A percentile compares a stretch with the other conserved stretches of the same genome.
Conservation (phyloP, 2,329 filamentous ascomycete species). For the Thelonectria discophora region DNA sequence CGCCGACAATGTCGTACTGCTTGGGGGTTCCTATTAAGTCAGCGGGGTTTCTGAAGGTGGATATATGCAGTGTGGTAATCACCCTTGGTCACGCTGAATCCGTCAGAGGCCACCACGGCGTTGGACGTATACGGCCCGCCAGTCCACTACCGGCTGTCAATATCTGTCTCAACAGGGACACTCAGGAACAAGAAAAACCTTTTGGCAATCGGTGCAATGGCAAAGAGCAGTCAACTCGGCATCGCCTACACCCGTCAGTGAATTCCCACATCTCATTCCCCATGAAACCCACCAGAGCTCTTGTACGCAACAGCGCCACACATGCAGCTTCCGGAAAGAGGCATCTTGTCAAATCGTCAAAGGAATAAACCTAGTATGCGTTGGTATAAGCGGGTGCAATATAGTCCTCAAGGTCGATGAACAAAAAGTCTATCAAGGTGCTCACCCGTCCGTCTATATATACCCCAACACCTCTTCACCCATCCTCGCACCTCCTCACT, state of each 20-base stretch:
- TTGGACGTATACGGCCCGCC: conserved; percentile 65
- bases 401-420: background rate
- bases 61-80: background rate
- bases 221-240: conserved; percentile 57
- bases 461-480: background rate
- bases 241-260: conserved; percentile 46
- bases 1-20: conserved; percentile 56
- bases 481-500: background rate
- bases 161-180: background rate
- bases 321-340: conserved; percentile 48
- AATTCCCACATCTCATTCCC: background rate
- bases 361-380: background rate
- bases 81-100: conserved; percentile 61
- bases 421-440: conserved; percentile 7
- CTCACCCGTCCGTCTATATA: background rate
- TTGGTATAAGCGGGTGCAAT: background rate
- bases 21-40: conserved; percentile 53
- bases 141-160: conserved; percentile 50
- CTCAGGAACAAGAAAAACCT: conserved; percentile 47
- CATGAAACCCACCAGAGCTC: conserved; percentile 43
- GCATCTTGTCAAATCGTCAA: conserved; percentile 24
- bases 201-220: conserved; percentile 64
- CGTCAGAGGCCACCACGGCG: conserved; percentile 55
- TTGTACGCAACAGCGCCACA: conserved; percentile 48
- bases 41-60: fast-evolving